phyloP scores from a whole-genome alignment of 1,284 basidiomycete genomes.

The Tilletiaria anomala region DNA sequence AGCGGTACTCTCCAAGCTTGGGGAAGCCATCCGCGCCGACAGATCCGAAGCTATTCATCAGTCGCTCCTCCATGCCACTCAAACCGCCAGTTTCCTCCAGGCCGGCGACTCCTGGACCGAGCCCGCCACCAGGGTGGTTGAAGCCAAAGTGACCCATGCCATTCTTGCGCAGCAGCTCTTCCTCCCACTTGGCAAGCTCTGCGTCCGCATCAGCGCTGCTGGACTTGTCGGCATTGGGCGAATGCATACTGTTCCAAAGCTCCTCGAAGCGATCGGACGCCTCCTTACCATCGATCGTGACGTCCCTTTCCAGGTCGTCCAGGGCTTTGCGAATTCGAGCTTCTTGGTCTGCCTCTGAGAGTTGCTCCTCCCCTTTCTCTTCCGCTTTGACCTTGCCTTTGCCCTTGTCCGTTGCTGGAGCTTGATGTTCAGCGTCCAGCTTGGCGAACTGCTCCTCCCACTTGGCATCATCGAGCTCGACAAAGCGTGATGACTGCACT shows the following conservation, averaged over 20 bases:
- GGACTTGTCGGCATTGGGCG: constrained; percentile 11
- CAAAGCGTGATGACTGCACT: constrained; percentile 8
- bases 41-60: constrained; percentile 24
- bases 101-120: constrained; percentile 21
- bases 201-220: constrained; percentile 19
- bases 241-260: constrained; percentile 31
- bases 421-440: constrained; percentile 17
- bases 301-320: constrained; percentile 26
- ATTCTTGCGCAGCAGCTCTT: constrained; percentile 44
- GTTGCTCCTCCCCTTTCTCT: constrained; percentile 8
- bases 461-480: constrained; percentile 28
- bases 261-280: constrained; percentile 31
- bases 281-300: constrained; percentile 19
- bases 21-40: constrained; percentile 32
- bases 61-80: constrained; percentile 16
- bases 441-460: constrained; percentile 35
- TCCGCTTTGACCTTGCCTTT: constrained; percentile 30
- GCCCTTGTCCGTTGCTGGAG: constrained; percentile 13
- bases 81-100: constrained; percentile 24
- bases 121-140: constrained; percentile 30
- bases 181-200: constrained; percentile 55
- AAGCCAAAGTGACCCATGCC: constrained; percentile 46
- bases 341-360: constrained; percentile 22
- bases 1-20: constrained; percentile 25
- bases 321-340: constrained; percentile 22